Evolutionary conservation across 1,284 basidiomycete species (phyloP).

Genomic region (Chondrostereum purpureum): DNA sequence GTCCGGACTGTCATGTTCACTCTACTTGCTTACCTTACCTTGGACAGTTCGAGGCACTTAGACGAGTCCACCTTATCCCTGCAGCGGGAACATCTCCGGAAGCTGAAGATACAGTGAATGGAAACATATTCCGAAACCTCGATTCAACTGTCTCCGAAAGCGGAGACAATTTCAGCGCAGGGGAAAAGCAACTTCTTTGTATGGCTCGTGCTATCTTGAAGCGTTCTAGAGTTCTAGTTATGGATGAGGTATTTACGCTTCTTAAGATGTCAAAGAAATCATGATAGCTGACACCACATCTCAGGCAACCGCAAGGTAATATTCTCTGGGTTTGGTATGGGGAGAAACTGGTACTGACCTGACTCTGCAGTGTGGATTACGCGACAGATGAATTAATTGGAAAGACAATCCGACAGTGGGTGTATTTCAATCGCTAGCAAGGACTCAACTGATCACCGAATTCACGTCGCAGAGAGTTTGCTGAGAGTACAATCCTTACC

Average conservation of each 20-base stretch:
- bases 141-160: slow-evolving; percentile 82
- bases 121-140: slow-evolving; percentile 82
- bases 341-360: slow-evolving; percentile 6
- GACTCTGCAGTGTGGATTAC: slow-evolving; percentile 55
- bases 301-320: slow-evolving; percentile 61
- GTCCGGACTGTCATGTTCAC: slow-evolving; percentile 18
- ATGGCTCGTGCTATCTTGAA: slow-evolving; percentile 81
- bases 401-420: slow-evolving; percentile 69
- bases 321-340: slow-evolving; percentile 10
- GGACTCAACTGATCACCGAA: slow-evolving; percentile 3
- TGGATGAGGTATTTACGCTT: slow-evolving; percentile 76
- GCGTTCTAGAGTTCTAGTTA: slow-evolving; percentile 68
- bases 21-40: slow-evolving; percentile 4
- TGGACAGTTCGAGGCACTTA: slow-evolving; percentile 74
- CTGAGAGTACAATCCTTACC: slow-evolving; percentile 59
- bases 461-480: slow-evolving; percentile 43
- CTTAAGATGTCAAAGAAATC: too few relatives aligned
- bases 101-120: slow-evolving; percentile 56
- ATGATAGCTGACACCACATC: slow-evolving; percentile 9
- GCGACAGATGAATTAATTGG: slow-evolving; percentile 72
- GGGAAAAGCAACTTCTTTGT: slow-evolving; percentile 80
- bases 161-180: slow-evolving; percentile 91
- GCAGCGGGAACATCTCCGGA: slow-evolving; percentile 42
- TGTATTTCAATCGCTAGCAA: slow-evolving; percentile 8
- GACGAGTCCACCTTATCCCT: slow-evolving; percentile 81